These are phyloP conservation scores for Phialemoniopsis sp. DNA, from an alignment of 2,329 filamentous ascomycete species.

Conservation along the genomic window DNA sequence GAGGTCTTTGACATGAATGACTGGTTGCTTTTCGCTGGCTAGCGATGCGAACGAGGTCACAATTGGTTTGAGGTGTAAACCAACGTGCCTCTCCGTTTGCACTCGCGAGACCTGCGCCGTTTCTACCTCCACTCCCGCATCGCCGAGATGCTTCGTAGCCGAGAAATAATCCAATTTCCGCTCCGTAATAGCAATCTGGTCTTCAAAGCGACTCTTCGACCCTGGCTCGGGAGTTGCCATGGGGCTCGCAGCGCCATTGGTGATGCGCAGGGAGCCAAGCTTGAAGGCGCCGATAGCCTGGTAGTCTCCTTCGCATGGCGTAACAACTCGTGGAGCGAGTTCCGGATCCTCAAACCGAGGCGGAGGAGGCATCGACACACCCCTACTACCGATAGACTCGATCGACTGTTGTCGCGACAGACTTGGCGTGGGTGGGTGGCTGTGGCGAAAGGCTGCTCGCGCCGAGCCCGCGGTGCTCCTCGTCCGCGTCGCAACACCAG, in stretches of 20 bases:
- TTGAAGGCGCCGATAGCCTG: constrained; percentile 58
- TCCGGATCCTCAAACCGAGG: constrained; percentile 12
- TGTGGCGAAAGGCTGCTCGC: constrained; percentile 29
- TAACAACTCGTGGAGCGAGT: constrained; percentile 30
- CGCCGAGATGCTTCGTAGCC: not conserved
- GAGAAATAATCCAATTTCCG: not conserved
- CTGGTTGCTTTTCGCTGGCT: not conserved
- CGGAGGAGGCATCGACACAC: constrained; percentile 27
- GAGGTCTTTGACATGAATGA: no score
- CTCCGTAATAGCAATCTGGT: no score
- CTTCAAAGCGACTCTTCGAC: no score
- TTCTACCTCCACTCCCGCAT: no score
- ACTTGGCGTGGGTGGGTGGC: constrained; percentile 29
- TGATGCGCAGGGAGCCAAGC: constrained; percentile 58
- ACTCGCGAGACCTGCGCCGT: no score
- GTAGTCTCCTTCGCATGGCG: constrained; percentile 53
- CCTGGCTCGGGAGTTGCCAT: constrained; percentile 30
- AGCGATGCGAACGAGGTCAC: no score
- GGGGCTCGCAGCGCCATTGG: constrained; percentile 53
- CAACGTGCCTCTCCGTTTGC: no score
- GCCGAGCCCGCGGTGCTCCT: constrained; percentile 14
- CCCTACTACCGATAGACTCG: constrained; percentile 26
- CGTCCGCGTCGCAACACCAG: constrained; percentile 43
- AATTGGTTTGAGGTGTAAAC: no score
- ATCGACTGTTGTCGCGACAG: constrained; percentile 33